Percentiles rank a stretch among this genome's conserved stretches.
Conservation (phyloP, 2,329 filamentous ascomycete genomes). For the Arthroderma sp. region DNA sequence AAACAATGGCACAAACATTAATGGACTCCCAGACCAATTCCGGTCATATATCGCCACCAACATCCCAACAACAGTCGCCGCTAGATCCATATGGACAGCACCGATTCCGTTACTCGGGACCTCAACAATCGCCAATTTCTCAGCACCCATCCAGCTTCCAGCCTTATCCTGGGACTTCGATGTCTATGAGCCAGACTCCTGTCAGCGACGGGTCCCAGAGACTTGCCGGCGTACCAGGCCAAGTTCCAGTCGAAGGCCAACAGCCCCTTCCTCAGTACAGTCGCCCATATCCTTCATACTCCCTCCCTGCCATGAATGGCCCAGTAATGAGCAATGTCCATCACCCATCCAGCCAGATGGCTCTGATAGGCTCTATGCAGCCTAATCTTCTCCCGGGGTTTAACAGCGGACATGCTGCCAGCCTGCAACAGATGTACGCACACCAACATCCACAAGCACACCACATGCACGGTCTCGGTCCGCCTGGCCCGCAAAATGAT, state of each 20-base stretch:
- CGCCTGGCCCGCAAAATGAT: constrained; percentile 51
- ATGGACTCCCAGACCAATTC: constrained; percentile 37
- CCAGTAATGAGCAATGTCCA: constrained; percentile 68
- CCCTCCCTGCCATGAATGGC: constrained; percentile 50
- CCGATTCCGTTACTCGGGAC: constrained; percentile 37
- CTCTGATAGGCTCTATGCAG: constrained; percentile 52
- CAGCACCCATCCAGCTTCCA: constrained; percentile 37
- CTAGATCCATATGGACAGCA: constrained; percentile 51
- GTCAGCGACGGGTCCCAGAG: constrained; percentile 33
- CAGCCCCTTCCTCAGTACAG: constrained; percentile 27
- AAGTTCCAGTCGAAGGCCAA: constrained; percentile 27
- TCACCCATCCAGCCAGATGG: constrained; percentile 59
- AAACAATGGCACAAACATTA: constrained; percentile 35
- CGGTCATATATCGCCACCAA: constrained; percentile 17
- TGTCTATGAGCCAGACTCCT: constrained; percentile 31
- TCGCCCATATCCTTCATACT: constrained; percentile 41
- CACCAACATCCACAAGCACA: constrained; percentile 33
- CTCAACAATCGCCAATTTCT: constrained; percentile 37
- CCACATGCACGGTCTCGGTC: constrained; percentile 38
- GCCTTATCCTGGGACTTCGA: constrained; percentile 21
- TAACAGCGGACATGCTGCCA: constrained; percentile 50
- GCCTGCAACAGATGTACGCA: constrained; percentile 49
- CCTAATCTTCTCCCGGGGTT: constrained; percentile 46
- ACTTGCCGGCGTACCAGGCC: constrained; percentile 46
- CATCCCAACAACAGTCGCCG: constrained; percentile 42